Evolutionary conservation across 345 rosid species (phyloP).

Genomic region (Arabidopsis suecica): DNA sequence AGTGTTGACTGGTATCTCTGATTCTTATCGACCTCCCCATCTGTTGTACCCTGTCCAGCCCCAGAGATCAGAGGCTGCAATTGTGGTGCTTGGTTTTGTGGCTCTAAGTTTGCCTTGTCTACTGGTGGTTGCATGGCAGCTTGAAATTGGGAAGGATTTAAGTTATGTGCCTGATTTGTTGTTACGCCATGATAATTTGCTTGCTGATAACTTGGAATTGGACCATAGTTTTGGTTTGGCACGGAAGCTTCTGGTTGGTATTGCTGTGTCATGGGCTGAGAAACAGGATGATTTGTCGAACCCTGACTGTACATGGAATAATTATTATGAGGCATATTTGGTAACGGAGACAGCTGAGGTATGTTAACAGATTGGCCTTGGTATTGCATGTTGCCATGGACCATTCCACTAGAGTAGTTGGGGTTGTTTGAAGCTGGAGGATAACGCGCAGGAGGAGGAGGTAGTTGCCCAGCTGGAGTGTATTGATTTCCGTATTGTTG

Average conservation of each 20-base stretch:
- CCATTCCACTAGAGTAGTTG: slow-evolving; percentile 53
- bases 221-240: slow-evolving; percentile 59
- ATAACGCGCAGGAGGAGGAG: slow-evolving; percentile 52
- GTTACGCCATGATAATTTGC: slow-evolving; percentile 46
- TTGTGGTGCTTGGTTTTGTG: slow-evolving; percentile 61
- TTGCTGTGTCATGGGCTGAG: slow-evolving; percentile 64
- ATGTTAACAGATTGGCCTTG: slow-evolving; percentile 57
- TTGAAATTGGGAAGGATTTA: slow-evolving; percentile 59
- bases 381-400: slow-evolving; percentile 53
- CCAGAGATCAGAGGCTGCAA: slow-evolving; percentile 60
- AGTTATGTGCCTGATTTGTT: slow-evolving; percentile 59
- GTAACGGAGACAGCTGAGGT: slow-evolving; percentile 56
- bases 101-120: slow-evolving; percentile 56
- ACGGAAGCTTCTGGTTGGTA: slow-evolving; percentile 57
- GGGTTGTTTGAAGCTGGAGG: slow-evolving; percentile 52
- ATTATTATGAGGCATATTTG: slow-evolving; percentile 50
- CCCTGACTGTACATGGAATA: slow-evolving; percentile 51
- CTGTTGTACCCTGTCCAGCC: slow-evolving; percentile 56
- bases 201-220: slow-evolving; percentile 45
- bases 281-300: slow-evolving; percentile 53
- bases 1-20: slow-evolving; percentile 92
- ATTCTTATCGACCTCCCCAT: slow-evolving; percentile 78
- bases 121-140: slow-evolving; percentile 52
- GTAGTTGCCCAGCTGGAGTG: slow-evolving; percentile 53
- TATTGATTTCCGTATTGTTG: slow-evolving; percentile 66